Evolutionary conservation across 768 basidiomycete genomes (phyloP), one percentile per base, ranked within the genome.

Genomic region (Mycena maculata): DNA sequence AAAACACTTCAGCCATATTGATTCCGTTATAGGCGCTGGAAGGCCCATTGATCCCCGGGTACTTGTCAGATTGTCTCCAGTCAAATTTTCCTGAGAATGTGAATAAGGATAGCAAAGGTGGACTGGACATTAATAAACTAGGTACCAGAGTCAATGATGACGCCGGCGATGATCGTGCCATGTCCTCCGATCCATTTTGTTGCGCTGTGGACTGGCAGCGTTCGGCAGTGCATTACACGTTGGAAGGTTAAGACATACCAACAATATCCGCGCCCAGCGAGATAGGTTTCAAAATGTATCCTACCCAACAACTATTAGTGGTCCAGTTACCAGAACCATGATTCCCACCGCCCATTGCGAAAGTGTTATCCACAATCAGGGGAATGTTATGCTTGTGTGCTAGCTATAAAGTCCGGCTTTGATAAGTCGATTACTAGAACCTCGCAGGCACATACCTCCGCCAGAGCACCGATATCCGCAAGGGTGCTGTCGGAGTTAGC

Each of bases 281-380:
- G 64, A 94, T 88, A 2, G 93, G 93, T 3, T 84, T 82, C 59
- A 89, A 79, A 52, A 94, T 83, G 73, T 92, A 94, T 27, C 85
- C 81, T 82, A 48, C 1, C 31, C 18, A 28, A 4, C 12, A 31
- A 30, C 31, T 1, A 31, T 22, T 33, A 44, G 5, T 30, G 18
- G 5, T 10, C 15, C 11, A 23, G 23, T 7, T 2, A 0, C 22
- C 28, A 18, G 52, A 39, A 55, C 45, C 8, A 36, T 36, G 33
- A 62, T 67, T 7, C 67, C 8, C 12, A 86, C 84, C 90, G 71
- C 90, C 90, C 78, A 89, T 88, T 45, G 89, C 92, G 67, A 92
- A 91, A 8, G 90, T 93, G 72, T 92, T 92, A 72, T 93, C 92
- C 0, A 94, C 92, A 50, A 94, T 88, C 48, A 95, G 80, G 1